Evolutionary conservation across 1,284 basidiomycete genomes (phyloP).

Genomic region (Ganoderma multipileum): DNA sequence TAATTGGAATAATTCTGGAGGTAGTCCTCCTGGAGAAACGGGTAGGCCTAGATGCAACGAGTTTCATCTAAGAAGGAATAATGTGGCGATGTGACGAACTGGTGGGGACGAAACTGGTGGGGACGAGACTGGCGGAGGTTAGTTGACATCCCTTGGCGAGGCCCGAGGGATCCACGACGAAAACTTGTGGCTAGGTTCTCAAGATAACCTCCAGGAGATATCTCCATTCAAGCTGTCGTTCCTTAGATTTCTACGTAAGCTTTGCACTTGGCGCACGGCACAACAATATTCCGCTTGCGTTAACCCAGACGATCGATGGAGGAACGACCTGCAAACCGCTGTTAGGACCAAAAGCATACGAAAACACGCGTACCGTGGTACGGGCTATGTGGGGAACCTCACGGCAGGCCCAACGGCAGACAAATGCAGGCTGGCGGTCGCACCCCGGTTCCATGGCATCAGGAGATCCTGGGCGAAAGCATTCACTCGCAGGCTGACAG

Average conservation of each 20-base stretch:
- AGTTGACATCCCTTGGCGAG: not conserved
- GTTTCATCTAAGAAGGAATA: not conserved
- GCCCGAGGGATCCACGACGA: not conserved
- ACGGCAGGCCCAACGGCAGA: constrained; percentile 17
- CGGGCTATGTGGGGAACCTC: not conserved
- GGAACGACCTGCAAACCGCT: constrained; percentile 10
- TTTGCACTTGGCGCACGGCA: not conserved
- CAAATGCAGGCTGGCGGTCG: constrained; percentile 3
- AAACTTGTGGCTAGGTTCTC: not conserved
- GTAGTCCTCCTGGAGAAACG: not conserved
- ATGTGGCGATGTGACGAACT: not conserved
- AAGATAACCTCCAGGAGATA: not conserved
- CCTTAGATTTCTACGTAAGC: not conserved
- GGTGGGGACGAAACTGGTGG: not conserved
- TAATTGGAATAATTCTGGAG: not conserved
- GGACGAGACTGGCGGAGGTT: not conserved
- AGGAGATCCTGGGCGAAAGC: not conserved
- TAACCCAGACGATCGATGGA: constrained; percentile 6
- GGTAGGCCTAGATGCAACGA: not conserved
- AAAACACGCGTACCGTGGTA: constrained; percentile 8
- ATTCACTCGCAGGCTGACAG: constrained; percentile 4
- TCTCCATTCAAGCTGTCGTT: not conserved
- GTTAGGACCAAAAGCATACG: constrained; percentile 19
- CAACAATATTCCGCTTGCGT: not conserved
- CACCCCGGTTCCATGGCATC: constrained; percentile 21